Evolutionary conservation across 192 early-diverging fungal genomes (phyloP).

Genomic region (Umbelopsis sp.): DNA sequence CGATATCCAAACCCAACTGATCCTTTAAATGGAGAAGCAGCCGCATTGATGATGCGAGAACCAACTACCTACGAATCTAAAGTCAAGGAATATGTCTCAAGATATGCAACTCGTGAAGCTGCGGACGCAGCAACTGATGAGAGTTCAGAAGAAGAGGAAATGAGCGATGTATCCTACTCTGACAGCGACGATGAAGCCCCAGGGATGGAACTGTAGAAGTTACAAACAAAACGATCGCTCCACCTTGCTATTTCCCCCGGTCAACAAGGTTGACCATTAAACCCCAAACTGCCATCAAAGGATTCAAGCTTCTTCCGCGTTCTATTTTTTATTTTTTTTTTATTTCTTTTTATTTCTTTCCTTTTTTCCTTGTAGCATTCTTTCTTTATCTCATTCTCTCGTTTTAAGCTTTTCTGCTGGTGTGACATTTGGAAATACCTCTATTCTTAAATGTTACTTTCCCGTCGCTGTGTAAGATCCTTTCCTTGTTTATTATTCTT

Average conservation of each 20-base stretch:
- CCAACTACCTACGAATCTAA: constrained; percentile 85
- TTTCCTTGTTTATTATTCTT: constrained; percentile 2
- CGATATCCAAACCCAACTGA: constrained; percentile 99
- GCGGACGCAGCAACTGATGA: constrained; percentile 76
- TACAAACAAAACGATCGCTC: not conserved
- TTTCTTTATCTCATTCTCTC: not conserved
- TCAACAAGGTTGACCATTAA: not conserved
- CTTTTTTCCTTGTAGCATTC: not conserved
- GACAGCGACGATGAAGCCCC: constrained; percentile 81
- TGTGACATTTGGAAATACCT: not conserved
- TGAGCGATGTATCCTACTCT: constrained; percentile 82
- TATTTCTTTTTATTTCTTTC: not conserved
- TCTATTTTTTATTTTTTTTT: not conserved
- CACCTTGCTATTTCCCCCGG: not conserved
- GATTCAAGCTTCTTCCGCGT: not conserved
- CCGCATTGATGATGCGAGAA: constrained; percentile 96
- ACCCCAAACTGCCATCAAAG: too few relatives aligned
- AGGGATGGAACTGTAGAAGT: constrained; percentile 73
- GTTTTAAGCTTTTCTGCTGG: not conserved
- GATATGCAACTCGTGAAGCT: constrained; percentile 85
- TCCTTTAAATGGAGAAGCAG: constrained; percentile 98
- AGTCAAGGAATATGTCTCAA: constrained; percentile 87
- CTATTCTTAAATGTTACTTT: not conserved
- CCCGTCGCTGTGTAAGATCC: not conserved
- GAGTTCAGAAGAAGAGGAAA: constrained; percentile 69